These are phyloP conservation scores for Ophiostoma tasmaniense DNA, from an alignment of 2,329 filamentous ascomycete genomes.

Conservation along the genomic window DNA sequence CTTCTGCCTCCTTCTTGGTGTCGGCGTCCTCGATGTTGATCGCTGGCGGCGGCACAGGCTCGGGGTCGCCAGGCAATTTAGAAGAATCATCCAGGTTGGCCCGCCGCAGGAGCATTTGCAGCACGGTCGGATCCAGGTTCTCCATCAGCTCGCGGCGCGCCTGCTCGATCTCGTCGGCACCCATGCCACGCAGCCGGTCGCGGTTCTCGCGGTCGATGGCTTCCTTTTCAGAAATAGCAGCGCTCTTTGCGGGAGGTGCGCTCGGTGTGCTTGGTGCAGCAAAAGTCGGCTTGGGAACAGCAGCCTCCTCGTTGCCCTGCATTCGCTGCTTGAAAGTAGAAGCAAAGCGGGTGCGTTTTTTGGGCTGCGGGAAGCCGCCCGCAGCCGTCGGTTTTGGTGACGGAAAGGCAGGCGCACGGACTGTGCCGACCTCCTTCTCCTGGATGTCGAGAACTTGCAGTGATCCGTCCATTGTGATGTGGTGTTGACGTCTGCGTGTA, in stretches of 20 bases:
- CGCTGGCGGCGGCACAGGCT: constrained; percentile 9
- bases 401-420: constrained; percentile 56
- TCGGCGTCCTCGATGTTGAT: constrained; percentile 10
- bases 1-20: neutral
- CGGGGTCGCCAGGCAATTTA: constrained; percentile 22
- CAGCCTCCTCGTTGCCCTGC: neutral
- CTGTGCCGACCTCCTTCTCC: constrained; percentile 56
- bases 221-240: constrained; percentile 44
- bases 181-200: constrained; percentile 67
- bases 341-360: constrained; percentile 55
- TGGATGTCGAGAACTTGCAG: constrained; percentile 68
- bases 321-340: constrained; percentile 69
- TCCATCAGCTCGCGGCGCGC: constrained; percentile 73
- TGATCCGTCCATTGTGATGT: constrained; percentile 27
- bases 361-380: constrained; percentile 77
- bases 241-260: neutral
- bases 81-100: constrained; percentile 64
- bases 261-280: neutral
- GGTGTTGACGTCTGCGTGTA: too few species aligned
- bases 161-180: constrained; percentile 67
- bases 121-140: constrained; percentile 63
- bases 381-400: constrained; percentile 40
- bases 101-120: constrained; percentile 67
- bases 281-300: constrained; percentile 1
- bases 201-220: constrained; percentile 79